Evolutionary conservation across 2,329 filamentous ascomycete genomes (phyloP).

Genomic region (Epichloe festucae): DNA sequence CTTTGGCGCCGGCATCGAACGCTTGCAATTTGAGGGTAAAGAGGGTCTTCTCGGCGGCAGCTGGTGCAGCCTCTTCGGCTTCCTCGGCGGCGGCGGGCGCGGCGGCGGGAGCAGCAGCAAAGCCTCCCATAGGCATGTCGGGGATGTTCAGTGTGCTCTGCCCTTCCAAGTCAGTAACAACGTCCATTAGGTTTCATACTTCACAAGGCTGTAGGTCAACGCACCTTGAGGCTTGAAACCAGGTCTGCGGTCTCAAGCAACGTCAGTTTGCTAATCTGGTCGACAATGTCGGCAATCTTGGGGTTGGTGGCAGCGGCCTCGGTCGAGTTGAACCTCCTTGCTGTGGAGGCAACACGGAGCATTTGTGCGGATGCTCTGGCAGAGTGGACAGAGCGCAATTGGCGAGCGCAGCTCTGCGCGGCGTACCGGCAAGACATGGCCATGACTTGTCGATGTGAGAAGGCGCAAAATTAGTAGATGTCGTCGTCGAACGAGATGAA

Average conservation of each 20-base stretch:
- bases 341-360: conserved; percentile 29
- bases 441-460: conserved; percentile 33
- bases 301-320: conserved; percentile 60
- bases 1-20: conserved; percentile 80
- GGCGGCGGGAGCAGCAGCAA: conserved; percentile 54
- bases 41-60: conserved; percentile 87
- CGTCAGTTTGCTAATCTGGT: conserved; percentile 97
- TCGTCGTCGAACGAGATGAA: conserved; percentile 1
- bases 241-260: conserved; percentile 94
- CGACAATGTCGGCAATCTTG: conserved; percentile 89
- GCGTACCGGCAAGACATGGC: conserved; percentile 50
- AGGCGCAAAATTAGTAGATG: conserved; percentile 8
- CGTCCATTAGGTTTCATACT: background rate
- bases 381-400: conserved; percentile 38
- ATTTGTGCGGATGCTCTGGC: conserved; percentile 35
- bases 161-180: conserved; percentile 2
- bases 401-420: conserved; percentile 51
- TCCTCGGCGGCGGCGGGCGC: conserved; percentile 58
- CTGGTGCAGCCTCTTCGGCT: conserved; percentile 77
- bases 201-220: background rate
- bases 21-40: conserved; percentile 92
- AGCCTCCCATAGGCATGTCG: conserved; percentile 88
- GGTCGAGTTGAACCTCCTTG: conserved; percentile 80
- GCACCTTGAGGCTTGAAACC: conserved; percentile 87
- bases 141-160: conserved; percentile 94